Percentiles rank a stretch among this genome's conserved stretches.
phyloP scores from a whole-genome alignment of 148 eudicot species.

The Rhododendron williamsianum region DNA sequence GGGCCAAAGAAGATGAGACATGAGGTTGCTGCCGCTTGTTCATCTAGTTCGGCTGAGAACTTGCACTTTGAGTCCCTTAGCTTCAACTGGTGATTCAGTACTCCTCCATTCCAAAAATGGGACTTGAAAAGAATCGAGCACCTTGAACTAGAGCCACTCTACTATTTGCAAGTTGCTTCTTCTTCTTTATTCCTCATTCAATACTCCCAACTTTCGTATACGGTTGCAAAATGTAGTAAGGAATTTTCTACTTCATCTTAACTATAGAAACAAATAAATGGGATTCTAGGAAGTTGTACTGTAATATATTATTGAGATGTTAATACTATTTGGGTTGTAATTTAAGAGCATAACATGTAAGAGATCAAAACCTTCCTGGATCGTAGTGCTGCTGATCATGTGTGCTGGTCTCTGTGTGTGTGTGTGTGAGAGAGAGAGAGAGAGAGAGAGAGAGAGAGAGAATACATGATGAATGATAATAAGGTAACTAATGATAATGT shows the following conservation, averaged over 20 bases:
- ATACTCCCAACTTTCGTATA: background rate
- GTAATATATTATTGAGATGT: background rate
- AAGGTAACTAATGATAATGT: too few species aligned
- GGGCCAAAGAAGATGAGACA: constrained; percentile 67
- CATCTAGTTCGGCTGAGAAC: constrained; percentile 53
- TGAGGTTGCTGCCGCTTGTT: constrained; percentile 67
- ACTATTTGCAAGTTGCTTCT: too few species aligned
- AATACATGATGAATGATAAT: too few species aligned
- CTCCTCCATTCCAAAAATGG: background rate
- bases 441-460: too few species aligned
- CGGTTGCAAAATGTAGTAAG: background rate
- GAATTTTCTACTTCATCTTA: background rate
- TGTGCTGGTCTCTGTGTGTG: too few species aligned
- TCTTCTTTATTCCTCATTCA: background rate
- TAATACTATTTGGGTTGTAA: too few species aligned
- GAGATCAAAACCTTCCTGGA: too few species aligned
- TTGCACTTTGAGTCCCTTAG: constrained; percentile 77
- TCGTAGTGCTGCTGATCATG: too few species aligned
- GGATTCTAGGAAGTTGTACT: background rate
- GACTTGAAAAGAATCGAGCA: background rate
- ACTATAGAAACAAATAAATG: background rate
- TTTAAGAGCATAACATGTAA: too few species aligned
- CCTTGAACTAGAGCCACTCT: background rate
- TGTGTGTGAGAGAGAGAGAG: too few species aligned
- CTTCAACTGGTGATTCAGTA: constrained; percentile 58